Conservation (phyloP, 2,329 filamentous ascomycete genomes). For the Aspergillus terreus region DNA sequence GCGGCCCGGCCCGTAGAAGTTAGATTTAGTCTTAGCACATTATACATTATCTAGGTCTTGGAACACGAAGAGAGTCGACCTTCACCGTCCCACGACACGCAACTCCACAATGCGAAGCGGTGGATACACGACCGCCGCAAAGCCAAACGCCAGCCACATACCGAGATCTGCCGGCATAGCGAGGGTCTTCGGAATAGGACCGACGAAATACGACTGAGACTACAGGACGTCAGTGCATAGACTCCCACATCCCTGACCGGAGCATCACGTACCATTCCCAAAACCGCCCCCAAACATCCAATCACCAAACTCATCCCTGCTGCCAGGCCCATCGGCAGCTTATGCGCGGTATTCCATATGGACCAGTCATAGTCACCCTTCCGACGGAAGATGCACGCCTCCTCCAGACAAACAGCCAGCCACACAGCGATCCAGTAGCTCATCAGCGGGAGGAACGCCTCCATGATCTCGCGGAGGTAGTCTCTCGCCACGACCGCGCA, state of each 20-base stretch:
- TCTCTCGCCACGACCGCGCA: slow-evolving; percentile 41
- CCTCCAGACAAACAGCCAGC: slow-evolving; percentile 38
- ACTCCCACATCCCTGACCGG: background rate
- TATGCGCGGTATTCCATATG: slow-evolving; percentile 31
- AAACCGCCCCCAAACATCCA: slow-evolving; percentile 34
- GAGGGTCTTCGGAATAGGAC: slow-evolving; percentile 28
- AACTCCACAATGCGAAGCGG: slow-evolving; percentile 29
- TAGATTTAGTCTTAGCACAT: background rate
- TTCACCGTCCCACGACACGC: slow-evolving; percentile 20
- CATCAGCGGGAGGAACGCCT: slow-evolving; percentile 44
- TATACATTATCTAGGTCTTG: background rate
- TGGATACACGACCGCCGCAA: slow-evolving; percentile 30
- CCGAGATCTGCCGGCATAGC: slow-evolving; percentile 30
- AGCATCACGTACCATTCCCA: slow-evolving; percentile 30
- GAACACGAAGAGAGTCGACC: background rate
- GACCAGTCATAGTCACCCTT: slow-evolving; percentile 34
- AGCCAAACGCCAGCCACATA: slow-evolving; percentile 29
- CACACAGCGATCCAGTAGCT: slow-evolving; percentile 43
- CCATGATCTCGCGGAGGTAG: slow-evolving; percentile 39
- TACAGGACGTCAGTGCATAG: slow-evolving; percentile 1
- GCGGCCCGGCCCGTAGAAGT: too few species aligned
- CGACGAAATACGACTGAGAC: slow-evolving; percentile 34
- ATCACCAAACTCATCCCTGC: slow-evolving; percentile 31
- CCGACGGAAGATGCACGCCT: slow-evolving; percentile 39
- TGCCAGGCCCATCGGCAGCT: slow-evolving; percentile 38